Conservation (phyloP, 495 filamentous ascomycete species). For the Daldinia bambusicola region DNA sequence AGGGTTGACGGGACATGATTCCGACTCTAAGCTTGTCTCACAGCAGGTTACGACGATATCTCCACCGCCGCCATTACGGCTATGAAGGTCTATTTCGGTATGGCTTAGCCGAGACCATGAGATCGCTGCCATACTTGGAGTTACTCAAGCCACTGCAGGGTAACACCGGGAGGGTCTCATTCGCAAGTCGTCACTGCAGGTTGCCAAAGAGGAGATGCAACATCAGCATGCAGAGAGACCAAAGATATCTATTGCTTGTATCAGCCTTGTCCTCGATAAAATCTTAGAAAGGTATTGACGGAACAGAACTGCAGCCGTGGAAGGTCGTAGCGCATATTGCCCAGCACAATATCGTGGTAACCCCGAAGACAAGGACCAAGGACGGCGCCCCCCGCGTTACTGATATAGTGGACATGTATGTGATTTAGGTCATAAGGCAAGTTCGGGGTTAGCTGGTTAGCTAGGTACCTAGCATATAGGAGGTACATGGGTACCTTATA, state of each 20-base stretch:
- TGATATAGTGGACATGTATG: too few species aligned
- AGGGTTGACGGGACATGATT: not conserved
- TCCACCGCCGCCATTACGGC: constrained; percentile 2
- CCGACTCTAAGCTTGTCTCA: not conserved
- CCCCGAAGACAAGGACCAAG: constrained; percentile 5
- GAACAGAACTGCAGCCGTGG: constrained; percentile 2
- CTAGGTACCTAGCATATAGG: too few species aligned
- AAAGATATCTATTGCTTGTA: constrained; percentile 21
- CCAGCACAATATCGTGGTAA: constrained; percentile 8
- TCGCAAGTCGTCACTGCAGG: constrained; percentile 1
- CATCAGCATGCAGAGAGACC: constrained; percentile 27
- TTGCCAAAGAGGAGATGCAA: constrained; percentile 22
- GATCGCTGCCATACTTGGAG: constrained; percentile 21
- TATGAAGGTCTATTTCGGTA: constrained; percentile 11
- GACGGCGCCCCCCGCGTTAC: not conserved
- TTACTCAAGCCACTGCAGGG: constrained; percentile 32
- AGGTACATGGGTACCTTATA: too few species aligned
- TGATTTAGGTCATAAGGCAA: not conserved
- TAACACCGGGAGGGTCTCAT: constrained; percentile 24
- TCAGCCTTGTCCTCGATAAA: constrained; percentile 28
- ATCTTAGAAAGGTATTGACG: constrained; percentile 11
- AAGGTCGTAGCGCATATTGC: constrained; percentile 27
- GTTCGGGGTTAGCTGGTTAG: not conserved
- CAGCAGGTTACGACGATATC: not conserved
- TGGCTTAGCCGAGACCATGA: constrained; percentile 8